Evolutionary conservation across 306 rosid genomes (phyloP).

Genomic region (Quercus alba): DNA sequence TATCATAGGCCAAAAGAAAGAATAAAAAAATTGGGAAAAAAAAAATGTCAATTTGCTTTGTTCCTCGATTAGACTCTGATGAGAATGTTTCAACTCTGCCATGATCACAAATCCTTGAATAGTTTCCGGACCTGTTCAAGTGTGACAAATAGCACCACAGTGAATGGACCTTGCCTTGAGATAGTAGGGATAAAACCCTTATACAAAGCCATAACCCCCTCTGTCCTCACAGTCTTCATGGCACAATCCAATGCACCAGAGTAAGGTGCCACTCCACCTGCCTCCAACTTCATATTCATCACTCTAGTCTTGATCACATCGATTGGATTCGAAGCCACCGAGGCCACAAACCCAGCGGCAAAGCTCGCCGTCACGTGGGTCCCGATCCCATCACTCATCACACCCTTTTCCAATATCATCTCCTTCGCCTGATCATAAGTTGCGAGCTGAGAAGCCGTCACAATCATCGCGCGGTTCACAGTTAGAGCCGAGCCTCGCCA

Average conservation of each 20-base stretch:
- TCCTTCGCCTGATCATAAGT: constrained; percentile 16
- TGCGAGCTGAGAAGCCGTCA: constrained; percentile 12
- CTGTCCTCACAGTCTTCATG: constrained; percentile 5
- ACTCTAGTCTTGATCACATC: constrained; percentile 14
- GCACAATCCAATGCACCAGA: constrained; percentile 15
- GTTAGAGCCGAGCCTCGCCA: not conserved
- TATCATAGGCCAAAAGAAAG: too few relatives aligned
- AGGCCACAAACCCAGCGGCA: constrained; percentile 5
- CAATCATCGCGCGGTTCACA: constrained; percentile 9
- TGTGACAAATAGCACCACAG: constrained; percentile 8
- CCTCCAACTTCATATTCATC: constrained; percentile 21
- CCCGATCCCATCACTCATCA: constrained; percentile 14
- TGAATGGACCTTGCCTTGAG: constrained; percentile 20
- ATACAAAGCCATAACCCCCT: constrained; percentile 14
- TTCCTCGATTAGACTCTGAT: not conserved
- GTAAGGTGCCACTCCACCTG: constrained; percentile 7
- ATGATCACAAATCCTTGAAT: constrained; percentile 11
- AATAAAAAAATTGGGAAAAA: too few relatives aligned
- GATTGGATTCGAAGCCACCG: constrained; percentile 8
- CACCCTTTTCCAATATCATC: constrained; percentile 8
- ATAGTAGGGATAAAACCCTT: constrained; percentile 19
- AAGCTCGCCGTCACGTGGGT: constrained; percentile 19
- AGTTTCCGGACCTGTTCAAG: constrained; percentile 14
- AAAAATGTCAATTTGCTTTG: not conserved
- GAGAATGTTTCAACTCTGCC: not conserved